phyloP scores from a whole-genome alignment of 2,329 filamentous ascomycete genomes.

The Paecilomyces variotii region DNA sequence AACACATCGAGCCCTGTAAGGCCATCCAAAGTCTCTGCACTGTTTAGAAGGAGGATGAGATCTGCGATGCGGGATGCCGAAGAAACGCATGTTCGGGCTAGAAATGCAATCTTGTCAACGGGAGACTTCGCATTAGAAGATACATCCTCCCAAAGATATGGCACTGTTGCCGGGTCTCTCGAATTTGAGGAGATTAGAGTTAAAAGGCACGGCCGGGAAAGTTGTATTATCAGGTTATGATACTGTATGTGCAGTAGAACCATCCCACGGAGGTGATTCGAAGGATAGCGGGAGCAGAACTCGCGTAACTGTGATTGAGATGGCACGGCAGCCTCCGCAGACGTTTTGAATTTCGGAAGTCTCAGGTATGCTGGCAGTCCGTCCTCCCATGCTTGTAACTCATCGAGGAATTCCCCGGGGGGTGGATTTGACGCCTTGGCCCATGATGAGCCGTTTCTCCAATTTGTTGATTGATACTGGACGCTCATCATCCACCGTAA shows the following conservation, averaged over 20 bases:
- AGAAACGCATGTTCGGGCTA: slow-evolving; percentile 14
- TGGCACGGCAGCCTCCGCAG: slow-evolving; percentile 16
- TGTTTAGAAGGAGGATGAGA: slow-evolving; percentile 24
- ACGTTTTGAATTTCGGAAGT: slow-evolving; percentile 19
- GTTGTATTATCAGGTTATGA: slow-evolving; percentile 24
- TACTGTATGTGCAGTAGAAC: slow-evolving; percentile 25
- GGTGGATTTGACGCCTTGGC: background rate
- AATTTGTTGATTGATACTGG: background rate
- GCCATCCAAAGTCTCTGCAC: slow-evolving; percentile 25
- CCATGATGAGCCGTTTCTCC: background rate
- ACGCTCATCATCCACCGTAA: slow-evolving; percentile 2
- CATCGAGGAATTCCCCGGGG: slow-evolving; percentile 10
- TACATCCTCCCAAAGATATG: background rate
- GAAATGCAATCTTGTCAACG: slow-evolving; percentile 13
- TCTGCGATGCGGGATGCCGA: slow-evolving; percentile 26
- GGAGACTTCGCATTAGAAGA: background rate
- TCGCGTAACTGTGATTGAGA: slow-evolving; percentile 10
- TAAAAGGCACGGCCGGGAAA: slow-evolving; percentile 23
- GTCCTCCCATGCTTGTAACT: slow-evolving; percentile 17
- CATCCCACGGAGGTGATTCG: slow-evolving; percentile 16
- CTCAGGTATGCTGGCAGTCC: slow-evolving; percentile 14
- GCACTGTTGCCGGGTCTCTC: slow-evolving; percentile 1
- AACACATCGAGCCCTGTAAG: slow-evolving; percentile 29
- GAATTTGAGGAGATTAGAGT: slow-evolving; percentile 4
- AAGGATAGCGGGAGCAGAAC: background rate